Conservation (phyloP, 2,329 filamentous ascomycete genomes). For the Curvularia verruculosa region DNA sequence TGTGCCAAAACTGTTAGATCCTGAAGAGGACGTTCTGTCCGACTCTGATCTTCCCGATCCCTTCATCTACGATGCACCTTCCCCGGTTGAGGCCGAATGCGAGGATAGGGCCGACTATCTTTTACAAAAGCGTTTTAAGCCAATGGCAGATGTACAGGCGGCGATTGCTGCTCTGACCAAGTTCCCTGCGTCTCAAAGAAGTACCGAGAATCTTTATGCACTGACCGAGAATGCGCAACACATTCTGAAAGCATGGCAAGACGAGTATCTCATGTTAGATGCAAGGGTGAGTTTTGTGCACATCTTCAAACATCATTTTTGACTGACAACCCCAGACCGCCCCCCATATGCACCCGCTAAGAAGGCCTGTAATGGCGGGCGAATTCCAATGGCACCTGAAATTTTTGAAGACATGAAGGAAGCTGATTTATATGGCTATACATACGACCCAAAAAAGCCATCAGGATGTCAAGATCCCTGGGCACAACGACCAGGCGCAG, state of each 20-base stretch:
- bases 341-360: slow-evolving; percentile 58
- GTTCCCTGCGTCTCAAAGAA: slow-evolving; percentile 50
- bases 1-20: slow-evolving; percentile 33
- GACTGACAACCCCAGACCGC: slow-evolving; percentile 50
- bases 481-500: slow-evolving; percentile 56
- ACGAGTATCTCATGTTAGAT: slow-evolving; percentile 65
- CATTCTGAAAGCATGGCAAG: slow-evolving; percentile 62
- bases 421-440: slow-evolving; percentile 65
- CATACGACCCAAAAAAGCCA: slow-evolving; percentile 59
- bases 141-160: slow-evolving; percentile 52
- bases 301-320: slow-evolving; percentile 26
- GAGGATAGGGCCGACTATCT: slow-evolving; percentile 52
- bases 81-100: slow-evolving; percentile 41
- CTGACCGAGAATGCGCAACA: slow-evolving; percentile 61
- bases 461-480: slow-evolving; percentile 63
- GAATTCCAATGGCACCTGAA: slow-evolving; percentile 53
- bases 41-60: slow-evolving; percentile 48
- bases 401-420: slow-evolving; percentile 66
- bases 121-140: slow-evolving; percentile 49
- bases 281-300: slow-evolving; percentile 38
- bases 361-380: slow-evolving; percentile 57
- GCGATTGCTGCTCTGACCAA: slow-evolving; percentile 54
- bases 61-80: slow-evolving; percentile 38
- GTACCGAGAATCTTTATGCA: slow-evolving; percentile 60
- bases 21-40: slow-evolving; percentile 44